These are phyloP conservation scores for Cicer bijugum DNA, from an alignment of 306 rosid genomes.

Conservation along the genomic window DNA sequence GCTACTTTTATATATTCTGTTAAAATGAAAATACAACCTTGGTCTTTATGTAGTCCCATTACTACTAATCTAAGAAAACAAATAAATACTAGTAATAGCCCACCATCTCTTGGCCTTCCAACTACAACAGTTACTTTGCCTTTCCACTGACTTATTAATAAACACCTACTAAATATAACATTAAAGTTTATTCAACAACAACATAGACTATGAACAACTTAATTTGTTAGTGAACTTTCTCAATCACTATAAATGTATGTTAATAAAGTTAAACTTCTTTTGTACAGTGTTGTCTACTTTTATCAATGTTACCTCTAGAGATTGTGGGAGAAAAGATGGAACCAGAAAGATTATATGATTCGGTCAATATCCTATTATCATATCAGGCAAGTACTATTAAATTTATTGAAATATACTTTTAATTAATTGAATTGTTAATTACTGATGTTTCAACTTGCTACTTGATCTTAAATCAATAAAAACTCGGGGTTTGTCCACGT, in stretches of 20 bases:
- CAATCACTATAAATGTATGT: background rate
- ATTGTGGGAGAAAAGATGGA: conserved; percentile 76
- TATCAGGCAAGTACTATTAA: conserved; percentile 57
- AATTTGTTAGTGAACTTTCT: background rate
- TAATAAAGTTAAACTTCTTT: background rate
- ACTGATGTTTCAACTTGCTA: background rate
- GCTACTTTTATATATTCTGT: no score
- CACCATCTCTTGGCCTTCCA: no score
- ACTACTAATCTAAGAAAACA: no score
- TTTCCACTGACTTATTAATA: no score
- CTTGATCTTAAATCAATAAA: background rate
- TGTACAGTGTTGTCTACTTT: conserved; percentile 66
- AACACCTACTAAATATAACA: no score
- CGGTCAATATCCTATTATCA: conserved; percentile 66
- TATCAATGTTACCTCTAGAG: conserved; percentile 62
- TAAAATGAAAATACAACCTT: no score
- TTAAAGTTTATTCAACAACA: no score
- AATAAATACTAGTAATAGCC: no score
- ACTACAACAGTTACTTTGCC: no score
- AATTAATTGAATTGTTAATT: background rate
- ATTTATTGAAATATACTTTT: background rate
- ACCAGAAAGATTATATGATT: conserved; percentile 59
- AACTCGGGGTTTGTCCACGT: background rate
- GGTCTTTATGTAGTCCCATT: no score
- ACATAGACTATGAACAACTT: background rate